Conservation (phyloP, 768 basidiomycete genomes). For the Termitomyces sp. region DNA sequence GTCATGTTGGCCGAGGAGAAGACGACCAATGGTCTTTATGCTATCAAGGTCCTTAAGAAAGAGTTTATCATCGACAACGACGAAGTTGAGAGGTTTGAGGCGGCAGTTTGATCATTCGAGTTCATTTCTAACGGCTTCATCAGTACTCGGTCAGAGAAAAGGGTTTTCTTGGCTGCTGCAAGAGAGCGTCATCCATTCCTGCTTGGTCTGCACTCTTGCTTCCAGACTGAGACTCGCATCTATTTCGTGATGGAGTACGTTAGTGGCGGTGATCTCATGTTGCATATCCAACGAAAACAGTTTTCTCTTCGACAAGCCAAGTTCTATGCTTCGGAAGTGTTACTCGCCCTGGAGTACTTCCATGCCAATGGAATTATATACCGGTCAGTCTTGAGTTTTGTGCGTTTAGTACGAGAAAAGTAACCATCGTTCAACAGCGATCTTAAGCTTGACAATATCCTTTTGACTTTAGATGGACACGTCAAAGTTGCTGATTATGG, state of each 20-base stretch:
- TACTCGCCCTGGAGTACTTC: conserved; percentile 96
- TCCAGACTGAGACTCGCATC: conserved; percentile 98
- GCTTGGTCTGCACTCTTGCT: conserved; percentile 94
- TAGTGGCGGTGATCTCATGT: conserved; percentile 97
- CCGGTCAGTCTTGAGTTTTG: conserved; percentile 48
- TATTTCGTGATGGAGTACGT: conserved; percentile 99
- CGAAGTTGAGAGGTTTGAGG: conserved; percentile 88
- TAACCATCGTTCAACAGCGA: conserved; percentile 47
- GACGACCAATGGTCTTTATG: conserved; percentile 78
- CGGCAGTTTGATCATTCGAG: not conserved
- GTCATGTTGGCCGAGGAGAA: conserved; percentile 99
- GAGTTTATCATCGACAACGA: conserved; percentile 99
- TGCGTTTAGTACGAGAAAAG: not conserved
- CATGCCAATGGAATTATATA: conserved; percentile 99
- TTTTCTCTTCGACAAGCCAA: conserved; percentile 98
- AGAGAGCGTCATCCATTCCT: conserved; percentile 96
- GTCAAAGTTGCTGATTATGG: conserved; percentile 99
- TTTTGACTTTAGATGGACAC: conserved; percentile 94
- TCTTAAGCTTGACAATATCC: conserved; percentile 96
- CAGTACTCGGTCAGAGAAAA: conserved; percentile 98
- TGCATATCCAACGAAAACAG: conserved; percentile 98
- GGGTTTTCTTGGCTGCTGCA: conserved; percentile 96
- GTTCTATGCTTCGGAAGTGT: conserved; percentile 96
- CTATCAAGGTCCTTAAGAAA: conserved; percentile 99
- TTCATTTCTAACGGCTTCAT: conserved; percentile 8